These are phyloP conservation scores for Schizochytrium sp. DNA, from an alignment of 108 stramenopile genomes.

Conservation along the genomic window DNA sequence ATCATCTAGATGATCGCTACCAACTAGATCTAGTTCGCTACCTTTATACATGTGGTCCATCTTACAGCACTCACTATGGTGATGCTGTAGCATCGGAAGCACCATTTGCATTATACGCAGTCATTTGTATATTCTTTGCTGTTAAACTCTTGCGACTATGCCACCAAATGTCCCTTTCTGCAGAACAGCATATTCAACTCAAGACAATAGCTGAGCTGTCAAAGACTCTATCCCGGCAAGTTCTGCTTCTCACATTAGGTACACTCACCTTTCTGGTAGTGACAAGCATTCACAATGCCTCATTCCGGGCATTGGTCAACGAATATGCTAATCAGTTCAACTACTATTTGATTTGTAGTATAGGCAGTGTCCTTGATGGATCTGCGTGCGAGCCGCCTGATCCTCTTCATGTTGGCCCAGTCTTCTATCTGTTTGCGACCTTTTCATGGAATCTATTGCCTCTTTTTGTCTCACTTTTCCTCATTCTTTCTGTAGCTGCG, in stretches of 20 bases:
- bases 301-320: background rate
- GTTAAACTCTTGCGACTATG: background rate
- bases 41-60: background rate
- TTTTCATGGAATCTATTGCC: slow-evolving; percentile 11
- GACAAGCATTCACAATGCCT: background rate
- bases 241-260: background rate
- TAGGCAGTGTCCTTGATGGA: background rate
- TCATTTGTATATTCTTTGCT: background rate
- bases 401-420: background rate
- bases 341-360: background rate
- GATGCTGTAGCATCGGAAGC: background rate
- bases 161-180: background rate
- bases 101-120: background rate
- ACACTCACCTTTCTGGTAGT: background rate
- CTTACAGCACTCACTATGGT: background rate
- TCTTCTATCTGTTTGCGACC: background rate
- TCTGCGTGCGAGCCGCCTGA: background rate
- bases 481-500: background rate
- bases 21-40: background rate
- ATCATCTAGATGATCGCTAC: background rate
- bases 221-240: background rate
- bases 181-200: background rate
- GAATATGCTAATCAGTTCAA: background rate
- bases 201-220: background rate
- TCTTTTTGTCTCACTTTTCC: background rate